These are phyloP conservation scores for Apiotrichum brassicae DNA, from an alignment of 1,284 basidiomycete genomes.

Conservation along the genomic window DNA sequence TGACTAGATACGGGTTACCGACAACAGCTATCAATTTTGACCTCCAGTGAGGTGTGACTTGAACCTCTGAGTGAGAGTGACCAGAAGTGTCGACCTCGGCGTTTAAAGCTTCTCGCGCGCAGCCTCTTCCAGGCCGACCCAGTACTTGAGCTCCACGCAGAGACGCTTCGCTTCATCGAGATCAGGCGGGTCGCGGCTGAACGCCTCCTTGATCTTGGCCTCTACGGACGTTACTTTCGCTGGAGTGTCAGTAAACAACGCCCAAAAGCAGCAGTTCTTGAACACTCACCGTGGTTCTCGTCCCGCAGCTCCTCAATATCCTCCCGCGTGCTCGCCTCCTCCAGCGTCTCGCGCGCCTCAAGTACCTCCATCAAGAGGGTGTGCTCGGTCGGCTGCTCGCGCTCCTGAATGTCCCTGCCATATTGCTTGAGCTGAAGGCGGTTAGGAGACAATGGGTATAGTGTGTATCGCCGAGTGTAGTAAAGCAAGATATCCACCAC, in stretches of 20 bases:
- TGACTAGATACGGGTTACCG: too few species aligned
- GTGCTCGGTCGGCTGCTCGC: conserved; percentile 68
- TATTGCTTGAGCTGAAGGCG: conserved; percentile 53
- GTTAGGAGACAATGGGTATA: not conserved
- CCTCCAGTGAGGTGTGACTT: too few species aligned
- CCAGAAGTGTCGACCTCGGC: too few species aligned
- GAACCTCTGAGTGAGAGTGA: too few species aligned
- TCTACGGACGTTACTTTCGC: conserved; percentile 55
- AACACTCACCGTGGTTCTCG: conserved; percentile 57
- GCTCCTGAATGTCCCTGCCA: conserved; percentile 59
- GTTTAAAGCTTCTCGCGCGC: conserved; percentile 48
- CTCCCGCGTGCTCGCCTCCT: conserved; percentile 55
- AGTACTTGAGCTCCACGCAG: conserved; percentile 68
- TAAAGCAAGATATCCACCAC: too few species aligned
- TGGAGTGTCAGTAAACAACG: conserved; percentile 33
- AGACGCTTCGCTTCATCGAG: conserved; percentile 57
- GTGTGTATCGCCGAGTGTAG: not conserved
- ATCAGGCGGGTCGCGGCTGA: conserved; percentile 51
- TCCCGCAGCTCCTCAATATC: conserved; percentile 54
- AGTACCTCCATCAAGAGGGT: conserved; percentile 71
- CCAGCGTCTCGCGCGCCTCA: conserved; percentile 72
- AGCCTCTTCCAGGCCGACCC: conserved; percentile 66
- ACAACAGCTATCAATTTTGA: too few species aligned
- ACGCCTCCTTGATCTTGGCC: conserved; percentile 40
- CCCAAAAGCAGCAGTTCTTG: too few species aligned